Percentiles rank a stretch among this genome's conserved stretches.
Evolutionary conservation across 108 stramenopile species (phyloP).

Genomic region (Skeletonema menzelii): DNA sequence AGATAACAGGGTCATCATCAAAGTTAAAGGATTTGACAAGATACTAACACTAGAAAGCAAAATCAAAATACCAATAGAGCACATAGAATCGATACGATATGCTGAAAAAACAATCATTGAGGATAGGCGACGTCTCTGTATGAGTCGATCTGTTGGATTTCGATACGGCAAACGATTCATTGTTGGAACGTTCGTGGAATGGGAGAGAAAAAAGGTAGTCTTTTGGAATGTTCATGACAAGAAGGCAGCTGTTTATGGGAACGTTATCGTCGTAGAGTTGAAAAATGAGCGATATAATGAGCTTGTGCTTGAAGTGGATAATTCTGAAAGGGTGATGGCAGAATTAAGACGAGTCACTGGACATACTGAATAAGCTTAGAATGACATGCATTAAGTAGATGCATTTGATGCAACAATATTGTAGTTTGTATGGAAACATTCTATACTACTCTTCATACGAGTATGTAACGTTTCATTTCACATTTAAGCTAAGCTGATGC

Average conservation of each 20-base stretch:
- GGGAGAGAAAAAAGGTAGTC: background rate
- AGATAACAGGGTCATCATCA: background rate
- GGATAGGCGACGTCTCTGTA: background rate
- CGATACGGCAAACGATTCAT: background rate
- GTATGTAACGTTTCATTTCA: background rate
- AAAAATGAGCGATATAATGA: background rate
- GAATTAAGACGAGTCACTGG: background rate
- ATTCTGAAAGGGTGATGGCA: background rate
- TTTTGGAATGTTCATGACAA: background rate
- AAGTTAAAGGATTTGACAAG: background rate
- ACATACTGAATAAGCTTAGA: background rate
- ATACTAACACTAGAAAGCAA: constrained; percentile 1
- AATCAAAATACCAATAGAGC: background rate
- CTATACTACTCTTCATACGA: no score
- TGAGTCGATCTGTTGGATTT: constrained; percentile 1
- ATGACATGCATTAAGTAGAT: no score
- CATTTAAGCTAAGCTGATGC: background rate
- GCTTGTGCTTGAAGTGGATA: background rate
- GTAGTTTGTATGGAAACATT: no score
- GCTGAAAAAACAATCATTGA: background rate
- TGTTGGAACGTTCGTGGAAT: background rate
- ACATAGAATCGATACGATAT: background rate
- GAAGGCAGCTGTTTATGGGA: background rate
- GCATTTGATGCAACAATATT: no score
- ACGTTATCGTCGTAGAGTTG: background rate